Base-by-base conservation (phyloP, 345 rosid species). In the Erucastrum elatum region DNA sequence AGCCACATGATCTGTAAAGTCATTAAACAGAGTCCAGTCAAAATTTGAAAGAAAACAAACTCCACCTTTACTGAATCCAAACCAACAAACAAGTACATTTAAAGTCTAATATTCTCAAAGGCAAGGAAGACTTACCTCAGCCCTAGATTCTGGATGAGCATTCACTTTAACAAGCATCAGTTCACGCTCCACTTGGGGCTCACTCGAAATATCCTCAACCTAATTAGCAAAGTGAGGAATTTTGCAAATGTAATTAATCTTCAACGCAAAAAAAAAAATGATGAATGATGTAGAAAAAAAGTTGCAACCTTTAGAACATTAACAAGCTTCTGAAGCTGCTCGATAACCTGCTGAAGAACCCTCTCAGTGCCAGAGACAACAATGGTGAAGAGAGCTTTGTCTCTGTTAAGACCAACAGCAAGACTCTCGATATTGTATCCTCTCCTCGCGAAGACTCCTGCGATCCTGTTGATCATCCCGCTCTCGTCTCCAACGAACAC, bases 401-500 rank as follows among this genome's bases (percentile, higher is more conserved):
- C 97, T 87, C 85, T 89, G 83, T 91, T 91, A 4, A 95, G 81
- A 70, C 99, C 98, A 72, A 95, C 99, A 71, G 98, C 99, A 27
- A 95, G 97, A n/a, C 97, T 90, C 86, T 95, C 99, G 7, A 93
- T 95, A 80, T 95, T 95, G 80, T 88, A 95, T 12, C 98, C 99
- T 74, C 99, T 87, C 82, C 98, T 88, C 0, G 97, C 96, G 81
- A 95, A 95, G 2, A 95, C 99, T 56, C 98, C 99, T 0, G 99
- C 98, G 64, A 95, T 95, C 84, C 98, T 84, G 55, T 95, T 95
- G 71, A 95, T 93, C 90, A 95, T 95, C 51, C 99, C 99, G 76
- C 98, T 93, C 76, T 95, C 99, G 70, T 95, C 98, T 66, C 99
- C 99, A 64, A 95, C 99, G 78, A 91, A 93, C 25, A 95, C 97